Evolutionary conservation across 2,329 filamentous ascomycete species (phyloP).

Genomic region (Trichoderma sp.): DNA sequence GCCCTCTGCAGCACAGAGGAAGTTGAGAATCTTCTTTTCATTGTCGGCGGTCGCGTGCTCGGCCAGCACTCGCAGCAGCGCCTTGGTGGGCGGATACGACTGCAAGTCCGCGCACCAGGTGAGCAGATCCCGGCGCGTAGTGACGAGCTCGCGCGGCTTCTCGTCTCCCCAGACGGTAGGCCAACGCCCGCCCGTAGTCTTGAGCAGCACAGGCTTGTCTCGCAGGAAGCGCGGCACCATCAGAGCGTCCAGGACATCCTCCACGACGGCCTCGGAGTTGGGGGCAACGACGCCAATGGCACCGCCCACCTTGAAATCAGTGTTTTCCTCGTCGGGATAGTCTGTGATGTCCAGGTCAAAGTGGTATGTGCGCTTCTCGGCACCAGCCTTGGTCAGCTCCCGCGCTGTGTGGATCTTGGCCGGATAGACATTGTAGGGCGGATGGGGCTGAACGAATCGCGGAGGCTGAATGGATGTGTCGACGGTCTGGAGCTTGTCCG

Average conservation of each 20-base stretch:
- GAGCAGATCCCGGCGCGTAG: slow-evolving; percentile 86
- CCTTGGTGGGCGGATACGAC: slow-evolving; percentile 88
- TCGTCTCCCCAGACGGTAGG: slow-evolving; percentile 98
- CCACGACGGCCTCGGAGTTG: slow-evolving; percentile 75
- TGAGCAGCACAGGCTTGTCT: slow-evolving; percentile 78
- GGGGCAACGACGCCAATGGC: slow-evolving; percentile 92
- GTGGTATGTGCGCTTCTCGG: slow-evolving; percentile 96
- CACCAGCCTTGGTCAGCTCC: slow-evolving; percentile 83
- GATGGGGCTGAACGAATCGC: slow-evolving; percentile 88
- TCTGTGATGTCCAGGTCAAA: slow-evolving; percentile 96
- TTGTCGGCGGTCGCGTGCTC: slow-evolving; percentile 78
- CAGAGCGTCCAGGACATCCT: slow-evolving; percentile 81
- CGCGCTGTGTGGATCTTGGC: slow-evolving; percentile 84
- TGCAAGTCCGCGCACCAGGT: slow-evolving; percentile 96
- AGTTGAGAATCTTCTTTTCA: slow-evolving; percentile 87
- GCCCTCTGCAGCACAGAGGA: slow-evolving; percentile 84
- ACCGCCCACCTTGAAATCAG: slow-evolving; percentile 95
- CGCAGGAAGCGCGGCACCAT: slow-evolving; percentile 79
- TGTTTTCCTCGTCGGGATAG: slow-evolving; percentile 80
- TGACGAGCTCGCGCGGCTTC: slow-evolving; percentile 78
- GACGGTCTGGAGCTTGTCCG: slow-evolving; percentile 38
- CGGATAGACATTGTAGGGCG: slow-evolving; percentile 87
- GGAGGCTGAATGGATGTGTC: slow-evolving; percentile 74
- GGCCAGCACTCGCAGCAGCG: slow-evolving; percentile 78
- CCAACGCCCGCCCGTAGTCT: slow-evolving; percentile 83